Evolutionary conservation across 2,329 filamentous ascomycete species (phyloP), one percentile per base, ranked within the genome.

Genomic region (Reticulascus tulasneorum): DNA sequence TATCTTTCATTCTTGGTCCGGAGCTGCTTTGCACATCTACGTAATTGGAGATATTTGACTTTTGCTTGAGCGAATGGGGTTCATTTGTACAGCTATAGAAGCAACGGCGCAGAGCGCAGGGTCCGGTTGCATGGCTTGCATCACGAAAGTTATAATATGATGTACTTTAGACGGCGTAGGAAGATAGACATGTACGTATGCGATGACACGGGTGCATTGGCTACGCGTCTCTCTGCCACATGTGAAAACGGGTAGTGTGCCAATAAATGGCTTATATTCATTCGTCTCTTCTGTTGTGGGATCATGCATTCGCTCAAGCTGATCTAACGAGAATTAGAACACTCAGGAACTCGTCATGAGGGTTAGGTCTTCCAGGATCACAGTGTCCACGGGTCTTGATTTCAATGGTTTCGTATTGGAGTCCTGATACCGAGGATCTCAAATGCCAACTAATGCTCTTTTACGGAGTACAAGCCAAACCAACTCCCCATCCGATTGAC

Each of bases 401-500:
- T 43, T 43, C 37, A 40, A 40, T 40, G 42, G 40, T 52, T 58
- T 67, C 56, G 59, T 63, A 62, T 64, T 63, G 62, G 42, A 43
- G 42, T 33, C 40, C 42, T 41, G 42, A 43, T 39, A 57, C 63
- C 63, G 62, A 58, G 47, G 48, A 42, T 59, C 56, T 59, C 58
- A 59, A 59, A 56, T 64, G 60, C 61, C 62, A 62, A 56, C 62
- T 57, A 60, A 66, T 67, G 63, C 62, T 66, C 59, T 63, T 60
- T n/a, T n/a, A n/a, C n/a, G n/a, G n/a, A n/a, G n/a, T 64, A 65
- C 64, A 64, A 63, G 60, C 64, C 57, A 53, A 46, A 57, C 64
- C 63, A 68, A 67, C 63, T 67, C 63, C 64, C 62, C 57, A 61
- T 63, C 63, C 61, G 56, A 64, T 59, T 58, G 61, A 50, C 39